These are phyloP conservation scores for Fraxinus xanthoxyloides DNA, from an alignment of 305 asterid genomes.

Conservation along the genomic window DNA sequence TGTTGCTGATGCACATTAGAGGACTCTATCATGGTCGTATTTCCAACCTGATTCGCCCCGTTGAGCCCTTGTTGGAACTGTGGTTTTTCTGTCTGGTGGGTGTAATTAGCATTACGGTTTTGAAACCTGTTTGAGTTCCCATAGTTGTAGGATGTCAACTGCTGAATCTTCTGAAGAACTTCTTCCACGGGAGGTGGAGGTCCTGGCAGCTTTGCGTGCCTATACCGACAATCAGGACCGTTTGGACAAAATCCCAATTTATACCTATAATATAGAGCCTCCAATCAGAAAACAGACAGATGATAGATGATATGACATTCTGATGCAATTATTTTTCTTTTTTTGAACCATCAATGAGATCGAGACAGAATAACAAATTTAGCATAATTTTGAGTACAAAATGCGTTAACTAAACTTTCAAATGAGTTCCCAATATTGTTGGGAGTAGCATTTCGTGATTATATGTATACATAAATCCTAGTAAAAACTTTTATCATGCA, in stretches of 20 bases:
- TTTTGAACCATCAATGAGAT: background rate
- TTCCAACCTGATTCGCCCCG: constrained; percentile 49
- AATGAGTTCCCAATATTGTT: background rate
- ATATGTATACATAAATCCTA: background rate
- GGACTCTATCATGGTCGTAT: constrained; percentile 40
- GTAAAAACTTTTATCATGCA: background rate
- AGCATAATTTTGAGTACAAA: background rate
- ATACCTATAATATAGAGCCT: constrained; percentile 57
- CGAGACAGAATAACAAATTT: background rate
- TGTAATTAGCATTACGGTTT: constrained; percentile 54
- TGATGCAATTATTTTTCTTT: background rate
- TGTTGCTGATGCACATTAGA: constrained; percentile 49
- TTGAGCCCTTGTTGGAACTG: constrained; percentile 51
- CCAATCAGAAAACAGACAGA: constrained; percentile 22
- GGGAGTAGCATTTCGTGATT: background rate
- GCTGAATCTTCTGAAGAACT: constrained; percentile 94
- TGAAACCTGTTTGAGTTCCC: constrained; percentile 72
- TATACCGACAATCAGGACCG: constrained; percentile 94
- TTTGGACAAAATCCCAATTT: constrained; percentile 96
- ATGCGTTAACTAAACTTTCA: background rate
- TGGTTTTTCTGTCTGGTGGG: constrained; percentile 58
- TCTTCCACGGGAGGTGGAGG: constrained; percentile 96
- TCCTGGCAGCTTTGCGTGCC: constrained; percentile 94
- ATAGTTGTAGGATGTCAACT: constrained; percentile 54
- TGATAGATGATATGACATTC: constrained; percentile 1